These are phyloP conservation scores for Prunus yedoensis DNA, from an alignment of 331 rosid species.

Conservation along the genomic window DNA sequence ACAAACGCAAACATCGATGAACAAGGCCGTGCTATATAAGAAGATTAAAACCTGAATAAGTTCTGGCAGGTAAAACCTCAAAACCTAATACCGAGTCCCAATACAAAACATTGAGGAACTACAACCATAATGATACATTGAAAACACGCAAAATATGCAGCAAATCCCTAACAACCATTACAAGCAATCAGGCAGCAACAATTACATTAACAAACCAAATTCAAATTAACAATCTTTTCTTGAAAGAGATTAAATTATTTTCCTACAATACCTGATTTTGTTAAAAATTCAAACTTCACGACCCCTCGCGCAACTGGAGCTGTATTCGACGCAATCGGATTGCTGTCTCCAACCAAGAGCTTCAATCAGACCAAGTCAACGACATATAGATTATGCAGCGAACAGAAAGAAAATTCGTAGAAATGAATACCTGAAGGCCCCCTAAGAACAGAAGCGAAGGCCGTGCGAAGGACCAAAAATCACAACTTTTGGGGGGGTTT, in stretches of 20 bases:
- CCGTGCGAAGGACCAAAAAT: background rate
- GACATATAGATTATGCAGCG: background rate
- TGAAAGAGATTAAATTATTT: background rate
- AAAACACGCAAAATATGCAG: background rate
- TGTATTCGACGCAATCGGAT: constrained; percentile 12
- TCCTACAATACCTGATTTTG: constrained; percentile 13
- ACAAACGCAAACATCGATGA: constrained; percentile 9
- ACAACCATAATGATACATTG: background rate
- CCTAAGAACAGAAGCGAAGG: background rate
- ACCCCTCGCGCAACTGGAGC: constrained; percentile 2
- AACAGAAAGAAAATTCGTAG: background rate
- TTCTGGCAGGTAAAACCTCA: background rate
- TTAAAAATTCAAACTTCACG: background rate
- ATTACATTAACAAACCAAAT: background rate
- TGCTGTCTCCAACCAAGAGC: background rate
- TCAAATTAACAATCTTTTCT: background rate
- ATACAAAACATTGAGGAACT: background rate
- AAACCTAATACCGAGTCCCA: constrained; percentile 7
- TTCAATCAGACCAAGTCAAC: background rate
- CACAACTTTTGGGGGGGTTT: background rate
- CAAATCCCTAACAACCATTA: background rate
- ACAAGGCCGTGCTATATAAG: constrained; percentile 11
- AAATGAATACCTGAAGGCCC: background rate
- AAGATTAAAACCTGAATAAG: constrained; percentile 21
- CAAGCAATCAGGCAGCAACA: background rate